A percentile compares a stretch with the other conserved stretches of the same genome.
phyloP scores from a whole-genome alignment of 305 asterid species.

The Fraxinus albicans region DNA sequence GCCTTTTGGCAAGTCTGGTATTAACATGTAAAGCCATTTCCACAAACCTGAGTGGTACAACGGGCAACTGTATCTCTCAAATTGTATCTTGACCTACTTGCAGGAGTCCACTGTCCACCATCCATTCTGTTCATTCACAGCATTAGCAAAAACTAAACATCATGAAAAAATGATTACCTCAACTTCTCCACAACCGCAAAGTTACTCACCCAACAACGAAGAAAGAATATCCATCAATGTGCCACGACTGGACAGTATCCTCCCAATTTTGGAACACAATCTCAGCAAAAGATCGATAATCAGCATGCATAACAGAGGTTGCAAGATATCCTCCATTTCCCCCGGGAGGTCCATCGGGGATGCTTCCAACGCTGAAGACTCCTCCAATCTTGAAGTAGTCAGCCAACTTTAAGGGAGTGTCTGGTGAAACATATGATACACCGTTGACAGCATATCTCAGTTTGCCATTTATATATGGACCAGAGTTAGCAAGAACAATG shows the following conservation, averaged over 20 bases:
- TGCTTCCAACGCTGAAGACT: conserved; percentile 64
- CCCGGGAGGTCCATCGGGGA: conserved; percentile 53
- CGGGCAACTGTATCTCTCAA: conserved; percentile 80
- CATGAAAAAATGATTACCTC: background rate
- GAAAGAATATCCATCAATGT: conserved; percentile 79
- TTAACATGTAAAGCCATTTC: background rate
- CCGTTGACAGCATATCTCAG: conserved; percentile 86
- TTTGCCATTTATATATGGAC: conserved; percentile 72
- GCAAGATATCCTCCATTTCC: conserved; percentile 64
- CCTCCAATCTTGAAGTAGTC: conserved; percentile 91
- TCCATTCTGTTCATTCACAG: conserved; percentile 61
- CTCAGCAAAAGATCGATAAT: conserved; percentile 63
- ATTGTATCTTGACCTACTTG: conserved; percentile 64
- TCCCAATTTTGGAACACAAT: conserved; percentile 92
- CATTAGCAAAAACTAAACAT: conserved; percentile 3
- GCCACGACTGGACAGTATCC: conserved; percentile 87
- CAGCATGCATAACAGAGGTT: conserved; percentile 79
- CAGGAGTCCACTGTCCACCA: conserved; percentile 87
- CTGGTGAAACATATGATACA: conserved; percentile 60
- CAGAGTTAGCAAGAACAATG: conserved; percentile 85
- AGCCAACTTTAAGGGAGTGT: conserved; percentile 89
- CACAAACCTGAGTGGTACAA: conserved; percentile 71
- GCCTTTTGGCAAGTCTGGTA: background rate
- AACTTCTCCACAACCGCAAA: background rate
- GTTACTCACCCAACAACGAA: conserved; percentile 80